These are phyloP conservation scores for Fonsecaea erecta DNA, from an alignment of 2,329 filamentous ascomycete genomes.

Conservation along the genomic window DNA sequence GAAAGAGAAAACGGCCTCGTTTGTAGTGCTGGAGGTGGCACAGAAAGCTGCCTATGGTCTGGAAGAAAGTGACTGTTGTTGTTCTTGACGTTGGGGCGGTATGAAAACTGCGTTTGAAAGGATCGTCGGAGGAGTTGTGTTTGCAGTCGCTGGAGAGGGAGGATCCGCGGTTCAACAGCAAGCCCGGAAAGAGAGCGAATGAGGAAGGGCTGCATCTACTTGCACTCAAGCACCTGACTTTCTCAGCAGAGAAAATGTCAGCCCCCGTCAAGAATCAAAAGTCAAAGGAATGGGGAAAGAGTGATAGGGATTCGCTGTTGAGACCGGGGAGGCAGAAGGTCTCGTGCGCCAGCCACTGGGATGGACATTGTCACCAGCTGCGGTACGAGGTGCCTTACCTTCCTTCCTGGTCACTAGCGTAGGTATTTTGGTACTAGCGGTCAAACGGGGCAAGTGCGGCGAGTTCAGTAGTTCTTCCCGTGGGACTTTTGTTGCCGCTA, in stretches of 20 bases:
- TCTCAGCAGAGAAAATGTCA: slow-evolving; percentile 8
- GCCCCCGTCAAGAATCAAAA: slow-evolving; percentile 2
- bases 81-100: background rate
- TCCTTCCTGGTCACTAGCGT: background rate
- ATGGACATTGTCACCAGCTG: background rate
- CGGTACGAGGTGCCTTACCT: background rate
- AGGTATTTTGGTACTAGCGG: background rate
- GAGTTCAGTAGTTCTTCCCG: background rate
- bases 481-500: background rate
- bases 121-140: slow-evolving; percentile 18
- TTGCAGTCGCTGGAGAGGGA: slow-evolving; percentile 8
- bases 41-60: background rate
- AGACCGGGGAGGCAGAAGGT: background rate
- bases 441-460: slow-evolving; percentile 19
- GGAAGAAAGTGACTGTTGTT: background rate
- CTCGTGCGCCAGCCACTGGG: slow-evolving; percentile 8
- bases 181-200: slow-evolving; percentile 30
- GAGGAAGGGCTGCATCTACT: slow-evolving; percentile 31
- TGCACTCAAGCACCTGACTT: slow-evolving; percentile 4
- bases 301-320: slow-evolving; percentile 9
- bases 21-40: background rate
- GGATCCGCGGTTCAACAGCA: slow-evolving; percentile 19
- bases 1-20: slow-evolving; percentile 11
- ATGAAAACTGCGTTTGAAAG: slow-evolving; percentile 16
- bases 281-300: slow-evolving; percentile 9